A percentile compares a stretch with the other conserved stretches of the same genome.
Evolutionary conservation across 2,329 filamentous ascomycete species (phyloP).

Genomic region (Monosporascus sp.): DNA sequence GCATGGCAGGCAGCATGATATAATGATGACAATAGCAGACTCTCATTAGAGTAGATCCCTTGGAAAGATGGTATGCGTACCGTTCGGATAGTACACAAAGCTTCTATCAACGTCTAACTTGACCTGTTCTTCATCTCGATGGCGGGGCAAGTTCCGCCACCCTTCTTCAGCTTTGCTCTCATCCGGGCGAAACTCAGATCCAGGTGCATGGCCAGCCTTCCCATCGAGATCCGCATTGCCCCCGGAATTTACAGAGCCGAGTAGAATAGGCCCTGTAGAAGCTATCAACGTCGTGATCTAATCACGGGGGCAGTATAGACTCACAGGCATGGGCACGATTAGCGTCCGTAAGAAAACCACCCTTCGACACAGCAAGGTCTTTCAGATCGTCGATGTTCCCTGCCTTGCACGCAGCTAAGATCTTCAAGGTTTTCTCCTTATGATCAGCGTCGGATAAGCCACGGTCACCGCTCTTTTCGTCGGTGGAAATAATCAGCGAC

Average conservation of each 20-base stretch:
- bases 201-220: slow-evolving; percentile 6
- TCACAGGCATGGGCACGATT: slow-evolving; percentile 73
- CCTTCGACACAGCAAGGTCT: slow-evolving; percentile 53
- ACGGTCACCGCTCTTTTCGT: background rate
- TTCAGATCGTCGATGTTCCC: slow-evolving; percentile 53
- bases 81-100: slow-evolving; percentile 92
- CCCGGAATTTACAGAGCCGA: slow-evolving; percentile 25
- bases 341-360: slow-evolving; percentile 62
- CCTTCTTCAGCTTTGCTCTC: slow-evolving; percentile 12
- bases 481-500: background rate
- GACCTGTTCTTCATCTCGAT: slow-evolving; percentile 87
- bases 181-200: background rate
- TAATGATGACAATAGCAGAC: background rate
- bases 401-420: slow-evolving; percentile 55
- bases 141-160: slow-evolving; percentile 64
- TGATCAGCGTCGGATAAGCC: background rate
- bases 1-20: slow-evolving; percentile 14
- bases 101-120: slow-evolving; percentile 87
- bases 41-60: too few relatives aligned
- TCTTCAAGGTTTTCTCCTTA: slow-evolving; percentile 37
- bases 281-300: slow-evolving; percentile 8
- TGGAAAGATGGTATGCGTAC: slow-evolving; percentile 41
- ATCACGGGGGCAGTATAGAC: slow-evolving; percentile 30
- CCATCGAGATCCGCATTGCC: background rate
- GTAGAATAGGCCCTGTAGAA: slow-evolving; percentile 40